phyloP scores from a whole-genome alignment of 768 basidiomycete species.

The Mycena polygramma region DNA sequence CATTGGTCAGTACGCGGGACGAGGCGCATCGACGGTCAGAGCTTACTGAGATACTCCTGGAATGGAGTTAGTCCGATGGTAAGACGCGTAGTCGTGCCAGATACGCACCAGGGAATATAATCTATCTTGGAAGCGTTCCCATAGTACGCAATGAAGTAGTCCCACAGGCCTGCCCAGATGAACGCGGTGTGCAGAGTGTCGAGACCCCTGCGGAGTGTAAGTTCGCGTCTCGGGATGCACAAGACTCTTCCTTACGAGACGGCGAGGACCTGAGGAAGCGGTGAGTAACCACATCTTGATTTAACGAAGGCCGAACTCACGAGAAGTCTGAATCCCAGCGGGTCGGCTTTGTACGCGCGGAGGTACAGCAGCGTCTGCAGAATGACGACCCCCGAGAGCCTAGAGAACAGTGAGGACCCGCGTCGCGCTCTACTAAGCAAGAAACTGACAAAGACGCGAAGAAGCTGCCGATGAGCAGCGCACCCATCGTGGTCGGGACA shows the following conservation, averaged over 20 bases:
- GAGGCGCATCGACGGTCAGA: not conserved
- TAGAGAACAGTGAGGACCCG: slow-evolving; percentile 29
- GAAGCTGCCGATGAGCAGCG: slow-evolving; percentile 56
- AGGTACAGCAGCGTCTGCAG: slow-evolving; percentile 57
- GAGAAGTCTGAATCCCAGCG: slow-evolving; percentile 45
- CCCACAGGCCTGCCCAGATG: slow-evolving; percentile 56
- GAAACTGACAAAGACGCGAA: slow-evolving; percentile 53
- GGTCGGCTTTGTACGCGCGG: slow-evolving; percentile 53
- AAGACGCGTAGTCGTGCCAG: not conserved
- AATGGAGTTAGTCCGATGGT: not conserved
- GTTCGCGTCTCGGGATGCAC: slow-evolving; percentile 2
- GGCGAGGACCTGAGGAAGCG: slow-evolving; percentile 37
- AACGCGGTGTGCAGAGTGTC: slow-evolving; percentile 57
- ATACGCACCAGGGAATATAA: slow-evolving; percentile 57
- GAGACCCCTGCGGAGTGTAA: slow-evolving; percentile 44
- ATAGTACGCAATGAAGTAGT: slow-evolving; percentile 58
- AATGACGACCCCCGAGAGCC: slow-evolving; percentile 57
- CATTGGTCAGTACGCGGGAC: slow-evolving; percentile 17
- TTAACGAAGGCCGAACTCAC: slow-evolving; percentile 42
- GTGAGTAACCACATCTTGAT: not conserved
- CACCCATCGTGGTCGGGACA: slow-evolving; percentile 53
- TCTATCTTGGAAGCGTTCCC: slow-evolving; percentile 55
- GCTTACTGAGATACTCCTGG: slow-evolving; percentile 57
- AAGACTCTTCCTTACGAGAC: slow-evolving; percentile 46
- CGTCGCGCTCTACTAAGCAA: not conserved